Evolutionary conservation across 2,329 filamentous ascomycete genomes (phyloP).

Genomic region (Cordyceps fumosorosea): DNA sequence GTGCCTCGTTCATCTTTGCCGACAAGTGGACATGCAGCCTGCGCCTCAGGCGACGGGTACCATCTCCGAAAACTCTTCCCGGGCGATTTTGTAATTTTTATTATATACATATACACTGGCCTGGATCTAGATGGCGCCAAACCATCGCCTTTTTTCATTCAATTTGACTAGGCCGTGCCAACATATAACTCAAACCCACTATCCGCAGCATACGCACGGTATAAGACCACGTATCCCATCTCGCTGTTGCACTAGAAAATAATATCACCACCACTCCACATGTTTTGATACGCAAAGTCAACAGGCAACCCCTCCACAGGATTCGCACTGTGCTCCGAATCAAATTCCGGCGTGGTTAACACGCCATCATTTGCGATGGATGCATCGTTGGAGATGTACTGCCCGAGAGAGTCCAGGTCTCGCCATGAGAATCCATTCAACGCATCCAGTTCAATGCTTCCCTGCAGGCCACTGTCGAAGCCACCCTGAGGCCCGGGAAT

Average conservation of each 20-base stretch:
- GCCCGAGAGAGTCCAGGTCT: slow-evolving; percentile 52
- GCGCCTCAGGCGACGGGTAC: neutral
- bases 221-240: neutral
- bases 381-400: slow-evolving; percentile 35
- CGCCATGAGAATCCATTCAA: slow-evolving; percentile 56
- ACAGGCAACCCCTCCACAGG: slow-evolving; percentile 8
- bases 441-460: slow-evolving; percentile 32
- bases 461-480: slow-evolving; percentile 19
- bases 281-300: slow-evolving; percentile 13
- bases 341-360: slow-evolving; percentile 21
- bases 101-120: neutral
- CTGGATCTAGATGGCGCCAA: neutral
- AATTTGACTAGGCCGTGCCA: neutral
- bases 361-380: slow-evolving; percentile 21
- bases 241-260: slow-evolving; percentile 6
- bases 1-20: slow-evolving; percentile 3
- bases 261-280: slow-evolving; percentile 14
- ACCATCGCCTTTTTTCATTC: neutral
- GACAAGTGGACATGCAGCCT: neutral
- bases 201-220: neutral
- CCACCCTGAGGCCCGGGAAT: neutral
- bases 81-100: neutral
- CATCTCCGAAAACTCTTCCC: neutral
- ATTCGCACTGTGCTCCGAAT: slow-evolving; percentile 20
- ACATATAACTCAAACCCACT: neutral